These are phyloP conservation scores for Aegilops bicornis DNA, from an alignment of 176 grass and related monocot species.

Conservation along the genomic window DNA sequence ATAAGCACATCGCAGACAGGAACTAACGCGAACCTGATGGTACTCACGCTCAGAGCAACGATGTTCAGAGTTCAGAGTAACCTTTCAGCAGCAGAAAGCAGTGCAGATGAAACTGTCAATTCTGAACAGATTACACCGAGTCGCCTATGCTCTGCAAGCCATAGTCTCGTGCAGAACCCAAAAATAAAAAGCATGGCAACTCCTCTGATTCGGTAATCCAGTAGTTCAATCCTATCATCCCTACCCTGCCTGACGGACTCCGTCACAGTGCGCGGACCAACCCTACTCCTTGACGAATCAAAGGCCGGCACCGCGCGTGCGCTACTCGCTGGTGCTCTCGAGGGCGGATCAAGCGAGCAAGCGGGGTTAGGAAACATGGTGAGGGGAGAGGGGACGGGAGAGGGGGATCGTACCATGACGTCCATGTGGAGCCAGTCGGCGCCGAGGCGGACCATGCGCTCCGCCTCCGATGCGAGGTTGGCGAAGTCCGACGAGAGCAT, in stretches of 20 bases:
- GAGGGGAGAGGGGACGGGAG: not conserved
- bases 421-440: constrained; percentile 99
- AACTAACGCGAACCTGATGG: not conserved
- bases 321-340: not conserved
- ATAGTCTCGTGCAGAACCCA: not conserved
- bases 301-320: not conserved
- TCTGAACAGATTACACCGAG: not conserved
- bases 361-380: not conserved
- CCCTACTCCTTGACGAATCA: not conserved
- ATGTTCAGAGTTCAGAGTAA: constrained; percentile 5
- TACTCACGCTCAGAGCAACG: not conserved
- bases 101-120: not conserved
- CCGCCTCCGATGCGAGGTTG: constrained; percentile 34
- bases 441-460: constrained; percentile 73
- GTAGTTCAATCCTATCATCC: not conserved
- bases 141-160: not conserved
- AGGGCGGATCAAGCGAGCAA: not conserved
- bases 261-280: not conserved
- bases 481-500: constrained; percentile 75
- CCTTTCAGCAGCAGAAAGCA: not conserved
- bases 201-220: not conserved
- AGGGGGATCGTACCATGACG: constrained; percentile 67
- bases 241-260: not conserved
- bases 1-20: not conserved
- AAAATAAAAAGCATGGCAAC: not conserved